Evolutionary conservation across 257 asterid species (phyloP).

Genomic region (Leptodermis oblonga): DNA sequence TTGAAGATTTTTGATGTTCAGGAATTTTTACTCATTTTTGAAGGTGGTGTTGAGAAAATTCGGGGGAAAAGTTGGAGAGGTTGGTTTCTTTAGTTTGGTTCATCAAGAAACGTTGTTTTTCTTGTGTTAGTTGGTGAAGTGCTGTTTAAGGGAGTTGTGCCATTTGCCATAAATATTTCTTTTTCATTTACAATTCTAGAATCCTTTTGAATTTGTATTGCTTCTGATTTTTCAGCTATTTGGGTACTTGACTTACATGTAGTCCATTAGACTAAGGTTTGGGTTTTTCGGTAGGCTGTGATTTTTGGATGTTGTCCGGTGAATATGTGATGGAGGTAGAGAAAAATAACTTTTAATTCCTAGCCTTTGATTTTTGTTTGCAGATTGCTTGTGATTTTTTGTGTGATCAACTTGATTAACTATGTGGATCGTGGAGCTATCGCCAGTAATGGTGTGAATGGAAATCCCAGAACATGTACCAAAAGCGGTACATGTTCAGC

Average conservation of each 20-base stretch:
- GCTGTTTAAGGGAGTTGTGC: neutral
- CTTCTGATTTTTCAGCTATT: neutral
- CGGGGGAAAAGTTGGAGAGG: neutral
- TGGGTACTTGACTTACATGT: neutral
- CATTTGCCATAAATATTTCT: neutral
- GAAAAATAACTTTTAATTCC: neutral
- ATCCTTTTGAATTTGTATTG: neutral
- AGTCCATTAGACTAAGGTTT: neutral
- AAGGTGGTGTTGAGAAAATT: neutral
- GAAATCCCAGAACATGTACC: conserved; percentile 25
- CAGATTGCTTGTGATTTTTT: conserved; percentile 42
- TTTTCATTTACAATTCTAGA: neutral
- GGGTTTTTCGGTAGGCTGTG: neutral
- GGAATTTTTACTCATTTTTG: neutral
- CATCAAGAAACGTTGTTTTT: neutral
- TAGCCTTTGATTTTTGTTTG: neutral
- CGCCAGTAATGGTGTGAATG: conserved; percentile 48
- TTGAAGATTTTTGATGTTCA: conserved; percentile 3
- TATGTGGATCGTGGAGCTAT: conserved; percentile 43
- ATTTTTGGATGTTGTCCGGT: neutral
- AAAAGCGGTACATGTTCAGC: conserved; percentile 29
- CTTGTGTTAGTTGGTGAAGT: neutral
- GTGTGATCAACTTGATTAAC: conserved; percentile 35
- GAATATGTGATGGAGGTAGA: neutral
- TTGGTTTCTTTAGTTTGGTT: neutral